Evolutionary conservation across 1,139 yeast genomes (phyloP), one percentile per base, ranked within the genome.

Genomic region (Pichia sp.): DNA sequence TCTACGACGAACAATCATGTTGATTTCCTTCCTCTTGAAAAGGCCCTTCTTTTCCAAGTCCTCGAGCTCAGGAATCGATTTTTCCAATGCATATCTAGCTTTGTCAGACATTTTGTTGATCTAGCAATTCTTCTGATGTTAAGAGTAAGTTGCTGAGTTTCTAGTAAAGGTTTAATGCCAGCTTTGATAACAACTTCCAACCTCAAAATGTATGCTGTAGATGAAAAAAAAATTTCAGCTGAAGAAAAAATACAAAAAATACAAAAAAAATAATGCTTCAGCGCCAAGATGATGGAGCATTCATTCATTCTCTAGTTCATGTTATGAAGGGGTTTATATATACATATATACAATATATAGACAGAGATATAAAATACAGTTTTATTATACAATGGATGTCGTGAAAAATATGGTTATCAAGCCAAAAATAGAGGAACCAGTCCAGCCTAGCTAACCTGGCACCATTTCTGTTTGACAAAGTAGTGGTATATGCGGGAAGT

Each of bases 381-480:
- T 29, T 36, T 47, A 47, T 14, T 47, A 47, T 47, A 47, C 49
- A 47, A 33, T 42, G 20, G 20, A 17, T 9, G 46, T 24, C 29
- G 14, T 42, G 4, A 20, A 9, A 42, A n/a, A 5, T 20, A 20
- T 17, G 10, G 30, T 4, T 16, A 17, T 17, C 17, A 45, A 24
- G 30, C 10, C n/a, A 33, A 47, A 34, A 34, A 12, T 12, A 34
- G 4, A 14, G 29, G 9, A 43, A 14, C 31, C 12, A 16, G n/a
- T 14, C 17, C 14, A 47, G 42, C 17, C 45, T 24, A 40, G 40
- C 36, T 48, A 14, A 40, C 33, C 52, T 61, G 63, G 58, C 80
- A 73, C 99, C 99, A 93, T 56, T 91, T 87, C 78, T 92, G 96
- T 58, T 84, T 84, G 58, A 87, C 90, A 70, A 93, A 92, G 67